Percentiles rank a stretch among this genome's conserved stretches.
phyloP scores from a whole-genome alignment of 2,329 filamentous ascomycete species.

The Lasiodiplodia sp. region DNA sequence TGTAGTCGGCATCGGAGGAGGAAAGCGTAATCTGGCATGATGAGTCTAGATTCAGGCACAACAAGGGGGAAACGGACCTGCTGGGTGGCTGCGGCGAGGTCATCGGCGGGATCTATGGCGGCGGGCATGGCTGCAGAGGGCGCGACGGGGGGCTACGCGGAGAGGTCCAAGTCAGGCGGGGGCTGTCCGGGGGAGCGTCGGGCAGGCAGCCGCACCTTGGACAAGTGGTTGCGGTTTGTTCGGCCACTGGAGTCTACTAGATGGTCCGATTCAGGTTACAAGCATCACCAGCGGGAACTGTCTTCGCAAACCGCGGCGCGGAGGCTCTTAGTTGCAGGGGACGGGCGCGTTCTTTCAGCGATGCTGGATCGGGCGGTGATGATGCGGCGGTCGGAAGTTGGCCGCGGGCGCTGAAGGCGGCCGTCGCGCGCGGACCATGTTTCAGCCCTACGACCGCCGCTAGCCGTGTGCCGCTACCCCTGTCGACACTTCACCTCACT shows the following conservation, averaged over 20 bases:
- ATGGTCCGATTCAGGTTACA: neutral
- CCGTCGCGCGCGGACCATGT: constrained; percentile 16
- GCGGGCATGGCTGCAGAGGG: constrained; percentile 39
- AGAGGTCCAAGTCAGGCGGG: neutral
- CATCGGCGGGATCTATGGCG: constrained; percentile 54
- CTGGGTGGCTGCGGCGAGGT: constrained; percentile 57
- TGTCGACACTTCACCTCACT: neutral
- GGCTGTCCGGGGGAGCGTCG: constrained; percentile 11
- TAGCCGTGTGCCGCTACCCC: neutral
- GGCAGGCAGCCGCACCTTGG: constrained; percentile 2
- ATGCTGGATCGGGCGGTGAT: constrained; percentile 11
- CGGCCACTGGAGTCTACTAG: neutral
- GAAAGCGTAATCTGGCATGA: constrained; percentile 82
- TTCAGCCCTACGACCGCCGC: constrained; percentile 13
- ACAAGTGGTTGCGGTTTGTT: neutral
- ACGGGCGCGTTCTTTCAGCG: constrained; percentile 12
- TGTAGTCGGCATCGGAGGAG: constrained; percentile 88
- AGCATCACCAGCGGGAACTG: neutral
- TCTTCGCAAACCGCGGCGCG: neutral
- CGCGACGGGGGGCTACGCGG: neutral
- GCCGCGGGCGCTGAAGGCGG: constrained; percentile 18
- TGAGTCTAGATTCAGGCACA: constrained; percentile 10
- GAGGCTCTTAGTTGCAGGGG: neutral
- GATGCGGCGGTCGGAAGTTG: constrained; percentile 19
- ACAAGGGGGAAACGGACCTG: constrained; percentile 50